Evolutionary conservation across 495 filamentous ascomycete species (phyloP), one percentile per base, ranked within the genome.

Genomic region (Neurospora pannonica): DNA sequence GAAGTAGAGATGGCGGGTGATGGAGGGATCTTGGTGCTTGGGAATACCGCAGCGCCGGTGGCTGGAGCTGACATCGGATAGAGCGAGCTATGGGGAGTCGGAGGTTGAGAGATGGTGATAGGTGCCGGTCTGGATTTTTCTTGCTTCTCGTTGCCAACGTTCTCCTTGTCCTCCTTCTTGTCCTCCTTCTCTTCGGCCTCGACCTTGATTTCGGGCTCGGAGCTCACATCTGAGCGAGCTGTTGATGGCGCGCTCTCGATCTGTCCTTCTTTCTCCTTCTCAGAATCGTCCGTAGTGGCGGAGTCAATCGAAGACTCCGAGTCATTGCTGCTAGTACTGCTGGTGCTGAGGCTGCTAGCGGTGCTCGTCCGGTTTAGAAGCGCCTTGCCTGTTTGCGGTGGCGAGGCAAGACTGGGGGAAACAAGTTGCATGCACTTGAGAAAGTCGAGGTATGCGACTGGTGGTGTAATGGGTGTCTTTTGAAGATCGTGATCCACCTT

Each of bases 381-480:
- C 7, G 79, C 74, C 76, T 80, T 79, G 36, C 85, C 84, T 70
- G 85, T 86, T 19, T 79, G 77, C 5, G 82, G 80, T 46, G 84
- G 78, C 28, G 92, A 84, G 34, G 90, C 85, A 28, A 81, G 75
- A 62, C 76, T 74, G 3, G 93, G 93, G 13, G 92, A 93, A 46
- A 81, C 77, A 24, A 94, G 84, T 8, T 90, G 89, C 83, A 87
- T 86, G 74, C 82, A 78, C 78, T 93, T 93, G 72, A 98, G 89
- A 79, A 98, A 98, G 77, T 98, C 93, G 54, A 93, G 92, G 79
- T 98, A 98, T 72, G 95, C 94, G 5, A 87, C 85, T 3, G 95
- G 95, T 37, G 95, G 95, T n/a, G 92, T 96, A 83, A 98, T 97
- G 70, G 95, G 95, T 4, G 94, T 97, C 78, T 86, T 86, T 71